A percentile compares a stretch with the other conserved stretches of the same genome.
Conservation (phyloP, 345 rosid genomes). For the Brassica nigra region DNA sequence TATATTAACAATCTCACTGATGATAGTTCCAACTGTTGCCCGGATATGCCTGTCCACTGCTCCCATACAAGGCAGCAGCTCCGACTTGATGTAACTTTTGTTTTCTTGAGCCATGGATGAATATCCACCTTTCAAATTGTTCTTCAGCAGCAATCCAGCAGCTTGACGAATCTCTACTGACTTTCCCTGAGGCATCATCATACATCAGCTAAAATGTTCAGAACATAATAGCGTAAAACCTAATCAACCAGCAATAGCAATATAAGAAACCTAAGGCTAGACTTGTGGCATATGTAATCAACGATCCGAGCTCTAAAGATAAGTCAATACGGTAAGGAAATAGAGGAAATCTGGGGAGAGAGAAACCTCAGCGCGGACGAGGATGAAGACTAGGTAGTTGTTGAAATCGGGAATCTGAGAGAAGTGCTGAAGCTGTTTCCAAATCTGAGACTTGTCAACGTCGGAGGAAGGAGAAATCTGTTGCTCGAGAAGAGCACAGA, state of each 20-base stretch:
- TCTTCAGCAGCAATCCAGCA: slow-evolving; percentile 91
- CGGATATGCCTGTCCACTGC: slow-evolving; percentile 82
- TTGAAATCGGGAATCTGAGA: slow-evolving; percentile 95
- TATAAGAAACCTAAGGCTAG: background rate
- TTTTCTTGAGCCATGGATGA: slow-evolving; percentile 56
- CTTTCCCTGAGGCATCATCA: slow-evolving; percentile 58
- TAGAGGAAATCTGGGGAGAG: background rate
- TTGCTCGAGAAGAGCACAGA: slow-evolving; percentile 77
- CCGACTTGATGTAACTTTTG: slow-evolving; percentile 71
- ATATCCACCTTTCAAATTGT: slow-evolving; percentile 76
- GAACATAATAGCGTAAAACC: background rate
- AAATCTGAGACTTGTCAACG: slow-evolving; percentile 88
- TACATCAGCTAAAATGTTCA: slow-evolving; percentile 8
- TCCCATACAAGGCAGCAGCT: slow-evolving; percentile 86
- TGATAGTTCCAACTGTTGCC: slow-evolving; percentile 84
- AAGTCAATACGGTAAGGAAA: slow-evolving; percentile 23
- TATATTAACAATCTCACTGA: slow-evolving; percentile 74
- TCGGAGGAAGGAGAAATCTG: slow-evolving; percentile 89
- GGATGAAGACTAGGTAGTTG: slow-evolving; percentile 89
- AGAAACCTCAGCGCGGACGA: slow-evolving; percentile 76
- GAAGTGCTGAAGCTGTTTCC: slow-evolving; percentile 92
- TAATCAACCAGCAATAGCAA: background rate
- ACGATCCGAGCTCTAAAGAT: slow-evolving; percentile 10
- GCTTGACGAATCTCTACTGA: slow-evolving; percentile 93
- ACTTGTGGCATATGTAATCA: background rate